phyloP scores from a whole-genome alignment of 139 green algal species.

The Edaphochlamys debaryana region DNA sequence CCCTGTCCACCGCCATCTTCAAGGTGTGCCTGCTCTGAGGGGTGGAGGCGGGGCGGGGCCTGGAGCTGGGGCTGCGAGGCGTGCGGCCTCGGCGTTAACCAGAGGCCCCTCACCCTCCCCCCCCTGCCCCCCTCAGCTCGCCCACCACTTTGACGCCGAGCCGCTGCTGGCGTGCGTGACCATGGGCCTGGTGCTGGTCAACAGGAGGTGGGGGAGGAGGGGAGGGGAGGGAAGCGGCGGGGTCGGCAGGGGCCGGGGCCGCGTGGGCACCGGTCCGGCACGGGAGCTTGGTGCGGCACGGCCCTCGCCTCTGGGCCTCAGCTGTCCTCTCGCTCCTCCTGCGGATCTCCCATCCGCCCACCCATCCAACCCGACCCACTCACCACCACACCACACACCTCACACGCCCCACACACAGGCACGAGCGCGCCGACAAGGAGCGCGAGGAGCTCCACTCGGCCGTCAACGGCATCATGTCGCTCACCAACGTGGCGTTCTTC shows the following conservation, averaged over 20 bases:
- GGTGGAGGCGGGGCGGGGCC: too few species aligned
- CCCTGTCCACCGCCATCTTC: conserved; percentile 45
- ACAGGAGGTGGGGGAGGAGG: conserved; percentile 60
- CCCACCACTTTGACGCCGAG: conserved; percentile 73
- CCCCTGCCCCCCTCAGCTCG: conserved; percentile 64
- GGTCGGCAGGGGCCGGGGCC: too few species aligned
- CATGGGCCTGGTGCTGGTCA: conserved; percentile 77
- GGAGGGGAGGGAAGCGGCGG: background rate
- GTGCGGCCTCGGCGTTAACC: background rate
- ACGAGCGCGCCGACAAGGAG: conserved; percentile 52
- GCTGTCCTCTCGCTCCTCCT: too few species aligned
- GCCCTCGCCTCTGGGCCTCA: too few species aligned
- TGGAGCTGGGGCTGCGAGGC: too few species aligned
- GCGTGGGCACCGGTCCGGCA: too few species aligned
- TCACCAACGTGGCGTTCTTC: conserved; percentile 89
- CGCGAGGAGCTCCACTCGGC: conserved; percentile 65
- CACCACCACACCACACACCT: too few species aligned
- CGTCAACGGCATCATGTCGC: conserved; percentile 67
- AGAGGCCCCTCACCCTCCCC: too few species aligned
- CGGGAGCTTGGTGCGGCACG: too few species aligned
- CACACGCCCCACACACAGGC: too few species aligned
- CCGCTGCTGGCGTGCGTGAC: conserved; percentile 88
- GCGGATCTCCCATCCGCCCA: too few species aligned
- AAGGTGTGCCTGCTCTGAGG: too few species aligned
- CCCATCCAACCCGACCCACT: background rate